Evolutionary conservation across 1,139 yeast genomes (phyloP), one percentile per base, ranked within the genome.

Genomic region (Hemisphaericaspora lyxosophila): DNA sequence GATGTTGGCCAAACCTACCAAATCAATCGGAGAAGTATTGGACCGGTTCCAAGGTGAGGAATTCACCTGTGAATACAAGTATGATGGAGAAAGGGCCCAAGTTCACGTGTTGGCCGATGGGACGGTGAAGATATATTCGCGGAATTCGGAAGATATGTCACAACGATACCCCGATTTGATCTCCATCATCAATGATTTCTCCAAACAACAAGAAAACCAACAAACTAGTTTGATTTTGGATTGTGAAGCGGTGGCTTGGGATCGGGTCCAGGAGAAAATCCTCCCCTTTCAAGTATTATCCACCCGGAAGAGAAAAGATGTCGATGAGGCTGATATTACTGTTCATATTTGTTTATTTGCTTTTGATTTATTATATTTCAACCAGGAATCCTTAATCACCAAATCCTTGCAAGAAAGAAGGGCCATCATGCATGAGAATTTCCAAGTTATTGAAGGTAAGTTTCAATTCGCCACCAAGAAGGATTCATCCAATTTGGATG

Each of bases 221-320:
- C 66, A n/a, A n/a, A n/a, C 69, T 35, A 78, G 82, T 1, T 59
- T 90, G 60, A 88, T 92, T 42, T 61, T 92, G 41, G 99, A 92
- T 58, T 87, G 97, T 62, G 99, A 92, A 61, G 97, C 97, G 5
- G 98, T 94, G n/a, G 99, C 98, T 0, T 92, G 96, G 96, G 97
- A 92, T 59, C 69, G 83, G 42, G 81, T 71, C 34, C 70, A 74
- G 15, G 62, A 79, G 20, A 86, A 84, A 57, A 90, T 94, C 40
- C 65, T 92, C 41, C 98, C 99, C 0, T 92, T 92, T 62, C 99
- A 92, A 59, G 83, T 88, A 0, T 65, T 92, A 35, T 85, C 96
- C 1, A 92, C 98, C 0, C 78, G 99, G 58, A 92, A 92, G 60
- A 77, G 97, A 39, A 94, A 92, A 59, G 97, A 85, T 48, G 98